Conservation (phyloP, 2,329 filamentous ascomycete genomes). For the Hymenotorrendiella dingleyae region DNA sequence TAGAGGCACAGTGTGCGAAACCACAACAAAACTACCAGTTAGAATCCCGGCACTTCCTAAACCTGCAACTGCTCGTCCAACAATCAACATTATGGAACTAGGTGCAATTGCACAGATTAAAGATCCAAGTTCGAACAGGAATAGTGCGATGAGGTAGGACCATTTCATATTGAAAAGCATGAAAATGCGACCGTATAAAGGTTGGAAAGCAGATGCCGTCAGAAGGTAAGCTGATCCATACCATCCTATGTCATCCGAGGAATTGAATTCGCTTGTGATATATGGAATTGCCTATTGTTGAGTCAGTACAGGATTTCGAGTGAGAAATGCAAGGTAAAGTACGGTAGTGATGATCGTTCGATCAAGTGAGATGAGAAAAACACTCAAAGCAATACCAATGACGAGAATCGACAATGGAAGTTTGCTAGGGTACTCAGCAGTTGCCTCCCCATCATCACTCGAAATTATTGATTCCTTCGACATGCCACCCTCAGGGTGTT, state of each 20-base stretch:
- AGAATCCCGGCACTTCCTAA: conserved; percentile 28
- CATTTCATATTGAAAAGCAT: conserved; percentile 23
- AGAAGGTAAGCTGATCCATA: conserved; percentile 34
- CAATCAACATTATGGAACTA: conserved; percentile 28
- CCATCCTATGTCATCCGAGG: conserved; percentile 33
- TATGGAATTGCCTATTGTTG: conserved; percentile 35
- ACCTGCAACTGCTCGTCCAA: conserved; percentile 31
- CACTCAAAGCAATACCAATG: conserved; percentile 26
- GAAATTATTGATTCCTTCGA: background rate
- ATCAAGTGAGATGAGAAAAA: conserved; percentile 27
- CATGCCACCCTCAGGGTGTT: background rate
- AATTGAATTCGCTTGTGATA: conserved; percentile 34
- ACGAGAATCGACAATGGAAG: conserved; percentile 23
- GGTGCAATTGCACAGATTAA: conserved; percentile 30
- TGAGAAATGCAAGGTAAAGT: background rate
- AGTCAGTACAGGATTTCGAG: no score
- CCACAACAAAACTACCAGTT: conserved; percentile 37
- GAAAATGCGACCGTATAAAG: conserved; percentile 20
- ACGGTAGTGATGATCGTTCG: conserved; percentile 23
- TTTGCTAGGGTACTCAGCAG: conserved; percentile 20
- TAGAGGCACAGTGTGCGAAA: conserved; percentile 28
- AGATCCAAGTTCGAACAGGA: conserved; percentile 30
- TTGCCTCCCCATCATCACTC: background rate
- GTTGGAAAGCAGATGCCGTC: conserved; percentile 26
- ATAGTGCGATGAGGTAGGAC: conserved; percentile 22